Conservation (phyloP, 1,139 yeast genomes). For the Kazachstania sp. region DNA sequence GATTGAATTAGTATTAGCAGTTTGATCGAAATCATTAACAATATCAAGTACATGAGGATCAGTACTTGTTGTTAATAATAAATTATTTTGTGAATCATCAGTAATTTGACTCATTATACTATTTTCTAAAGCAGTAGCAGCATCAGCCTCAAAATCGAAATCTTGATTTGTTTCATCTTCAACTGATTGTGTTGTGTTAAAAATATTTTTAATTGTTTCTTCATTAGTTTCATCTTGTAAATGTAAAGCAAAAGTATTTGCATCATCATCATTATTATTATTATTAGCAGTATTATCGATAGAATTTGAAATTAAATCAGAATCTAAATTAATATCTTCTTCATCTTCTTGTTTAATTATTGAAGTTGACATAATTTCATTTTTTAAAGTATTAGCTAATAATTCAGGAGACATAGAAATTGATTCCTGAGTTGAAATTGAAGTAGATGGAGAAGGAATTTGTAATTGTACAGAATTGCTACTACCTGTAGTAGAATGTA, state of each 20-base stretch:
- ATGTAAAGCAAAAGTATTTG: neutral
- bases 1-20: neutral
- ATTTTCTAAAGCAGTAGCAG: neutral
- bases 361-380: neutral
- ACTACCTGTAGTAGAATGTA: neutral
- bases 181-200: neutral
- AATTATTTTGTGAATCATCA: neutral
- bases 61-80: neutral
- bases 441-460: conserved; percentile 3
- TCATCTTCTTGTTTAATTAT: neutral
- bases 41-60: neutral
- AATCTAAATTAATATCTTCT: too few species aligned
- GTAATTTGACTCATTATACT: neutral
- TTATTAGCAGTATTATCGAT: too few species aligned
- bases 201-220: neutral
- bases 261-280: neutral
- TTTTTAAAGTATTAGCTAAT: neutral
- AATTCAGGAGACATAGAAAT: neutral
- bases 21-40: neutral
- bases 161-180: neutral
- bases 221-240: neutral
- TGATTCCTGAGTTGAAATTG: neutral
- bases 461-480: neutral
- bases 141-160: neutral
- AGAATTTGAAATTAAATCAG: too few species aligned